phyloP scores from a whole-genome alignment of 192 early-diverging fungal genomes.

The Chytriomyces sp. region DNA sequence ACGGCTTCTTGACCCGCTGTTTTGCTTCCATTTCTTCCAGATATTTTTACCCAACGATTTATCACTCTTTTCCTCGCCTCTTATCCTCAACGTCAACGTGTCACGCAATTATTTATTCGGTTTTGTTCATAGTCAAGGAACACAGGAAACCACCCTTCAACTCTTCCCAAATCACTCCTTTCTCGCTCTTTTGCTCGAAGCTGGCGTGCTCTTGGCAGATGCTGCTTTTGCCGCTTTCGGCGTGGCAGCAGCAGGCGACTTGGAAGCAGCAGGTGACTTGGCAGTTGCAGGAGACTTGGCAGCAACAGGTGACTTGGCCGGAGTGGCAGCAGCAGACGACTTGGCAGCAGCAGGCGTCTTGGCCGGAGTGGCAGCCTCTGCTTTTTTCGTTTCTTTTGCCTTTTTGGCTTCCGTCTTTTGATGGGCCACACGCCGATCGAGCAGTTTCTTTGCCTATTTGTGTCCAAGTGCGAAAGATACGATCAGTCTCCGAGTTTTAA shows the following conservation, averaged over 20 bases:
- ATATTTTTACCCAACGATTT: too few species aligned
- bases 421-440: slow-evolving; percentile 5
- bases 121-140: too few species aligned
- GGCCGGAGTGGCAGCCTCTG: neutral
- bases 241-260: neutral
- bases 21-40: too few species aligned
- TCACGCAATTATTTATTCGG: too few species aligned
- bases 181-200: neutral
- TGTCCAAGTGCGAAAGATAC: neutral
- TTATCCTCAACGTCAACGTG: too few species aligned
- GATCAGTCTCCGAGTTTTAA: neutral
- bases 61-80: too few species aligned
- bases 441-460: neutral
- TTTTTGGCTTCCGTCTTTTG: slow-evolving; percentile 16
- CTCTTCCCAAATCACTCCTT: neutral
- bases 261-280: neutral
- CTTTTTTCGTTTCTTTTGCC: neutral
- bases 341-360: neutral
- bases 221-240: neutral
- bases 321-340: neutral
- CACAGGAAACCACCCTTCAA: too few species aligned
- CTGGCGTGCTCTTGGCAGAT: neutral
- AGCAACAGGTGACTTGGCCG: neutral
- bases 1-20: too few species aligned
- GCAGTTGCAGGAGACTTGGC: neutral